phyloP scores from a whole-genome alignment of 2,329 filamentous ascomycete species.

The Trichoderma citrinoviride region DNA sequence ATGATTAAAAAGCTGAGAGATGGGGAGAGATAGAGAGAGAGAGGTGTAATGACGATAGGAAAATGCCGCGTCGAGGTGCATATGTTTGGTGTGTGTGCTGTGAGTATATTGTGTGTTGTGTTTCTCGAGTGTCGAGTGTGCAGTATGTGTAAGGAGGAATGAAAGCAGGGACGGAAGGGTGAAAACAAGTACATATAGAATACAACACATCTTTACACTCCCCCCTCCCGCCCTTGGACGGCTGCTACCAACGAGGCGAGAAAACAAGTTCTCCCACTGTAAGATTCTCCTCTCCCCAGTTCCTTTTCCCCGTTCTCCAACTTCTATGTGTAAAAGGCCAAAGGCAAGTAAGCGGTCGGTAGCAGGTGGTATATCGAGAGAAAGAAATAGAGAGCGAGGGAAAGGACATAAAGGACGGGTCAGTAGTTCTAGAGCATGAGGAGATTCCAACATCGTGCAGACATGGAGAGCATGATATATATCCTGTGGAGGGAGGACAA shows the following conservation, averaged over 20 bases:
- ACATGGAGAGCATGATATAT: not conserved
- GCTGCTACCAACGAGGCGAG: too few species aligned
- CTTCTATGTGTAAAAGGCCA: not conserved
- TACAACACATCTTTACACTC: not conserved
- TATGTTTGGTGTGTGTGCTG: not conserved
- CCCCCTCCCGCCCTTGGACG: not conserved
- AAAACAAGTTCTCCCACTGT: not conserved
- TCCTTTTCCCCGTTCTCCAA: not conserved
- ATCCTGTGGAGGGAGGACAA: not conserved
- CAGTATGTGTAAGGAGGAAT: not conserved
- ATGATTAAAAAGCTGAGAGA: not conserved
- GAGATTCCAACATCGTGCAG: conserved; percentile 6
- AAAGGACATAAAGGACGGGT: not conserved
- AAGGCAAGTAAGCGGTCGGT: not conserved
- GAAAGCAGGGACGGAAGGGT: not conserved
- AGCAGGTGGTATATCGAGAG: not conserved
- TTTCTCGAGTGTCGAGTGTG: too few species aligned
- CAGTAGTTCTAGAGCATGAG: not conserved
- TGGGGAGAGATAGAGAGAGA: too few species aligned
- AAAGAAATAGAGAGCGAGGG: not conserved
- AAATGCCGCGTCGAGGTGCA: not conserved
- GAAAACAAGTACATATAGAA: not conserved
- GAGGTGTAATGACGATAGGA: not conserved
- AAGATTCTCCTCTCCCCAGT: not conserved
- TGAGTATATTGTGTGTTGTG: too few species aligned